Evolutionary conservation across 345 rosid genomes (phyloP).

Genomic region (Erucastrum elatum): DNA sequence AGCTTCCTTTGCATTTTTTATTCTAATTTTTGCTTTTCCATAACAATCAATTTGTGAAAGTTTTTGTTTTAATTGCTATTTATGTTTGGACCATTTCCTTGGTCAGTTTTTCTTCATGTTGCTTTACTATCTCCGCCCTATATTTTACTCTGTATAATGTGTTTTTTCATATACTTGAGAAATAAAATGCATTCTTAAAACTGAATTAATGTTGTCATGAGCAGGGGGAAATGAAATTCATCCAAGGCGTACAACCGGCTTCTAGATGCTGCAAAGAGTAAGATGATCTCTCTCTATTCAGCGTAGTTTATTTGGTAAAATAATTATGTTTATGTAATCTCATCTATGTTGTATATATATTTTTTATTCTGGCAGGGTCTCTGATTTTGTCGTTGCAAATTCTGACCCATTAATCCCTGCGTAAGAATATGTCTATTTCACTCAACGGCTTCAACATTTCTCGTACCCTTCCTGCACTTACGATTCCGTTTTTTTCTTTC

Average conservation of each 20-base stretch:
- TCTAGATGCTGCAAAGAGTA: conserved; percentile 92
- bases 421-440: conserved; percentile 43
- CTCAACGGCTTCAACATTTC: not conserved
- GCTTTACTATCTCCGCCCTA: not conserved
- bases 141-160: not conserved
- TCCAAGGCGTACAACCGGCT: conserved; percentile 61
- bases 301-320: conserved; percentile 2
- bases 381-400: conserved; percentile 65
- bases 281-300: conserved; percentile 22
- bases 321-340: not conserved
- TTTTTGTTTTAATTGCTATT: conserved; percentile 33
- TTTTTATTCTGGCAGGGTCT: conserved; percentile 49
- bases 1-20: not conserved
- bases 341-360: not conserved
- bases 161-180: not conserved
- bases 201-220: not conserved
- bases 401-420: conserved; percentile 71
- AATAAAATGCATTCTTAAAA: not conserved
- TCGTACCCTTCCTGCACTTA: not conserved
- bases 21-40: conserved; percentile 9
- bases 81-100: conserved; percentile 15
- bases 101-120: conserved; percentile 13
- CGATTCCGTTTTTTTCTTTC: not conserved
- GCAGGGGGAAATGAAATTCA: conserved; percentile 75
- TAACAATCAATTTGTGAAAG: conserved; percentile 29